Conservation (phyloP, 2,329 filamentous ascomycete species). For the Fusarium buharicum region DNA sequence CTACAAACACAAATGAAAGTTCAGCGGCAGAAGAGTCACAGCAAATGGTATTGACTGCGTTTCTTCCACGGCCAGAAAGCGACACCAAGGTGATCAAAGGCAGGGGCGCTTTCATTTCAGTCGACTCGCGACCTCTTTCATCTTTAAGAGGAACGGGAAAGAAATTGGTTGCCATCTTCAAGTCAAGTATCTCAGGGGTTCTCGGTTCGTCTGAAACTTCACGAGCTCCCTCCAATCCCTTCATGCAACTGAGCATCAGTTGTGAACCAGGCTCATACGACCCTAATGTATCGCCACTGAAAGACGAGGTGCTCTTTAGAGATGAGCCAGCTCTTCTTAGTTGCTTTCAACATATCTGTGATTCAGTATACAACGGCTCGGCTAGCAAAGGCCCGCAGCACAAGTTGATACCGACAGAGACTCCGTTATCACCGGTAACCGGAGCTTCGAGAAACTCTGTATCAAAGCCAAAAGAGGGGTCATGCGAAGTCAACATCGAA, state of each 20-base stretch:
- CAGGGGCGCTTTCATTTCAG: constrained; percentile 70
- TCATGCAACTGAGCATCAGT: constrained; percentile 71
- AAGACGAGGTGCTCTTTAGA: constrained; percentile 76
- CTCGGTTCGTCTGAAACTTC: constrained; percentile 40
- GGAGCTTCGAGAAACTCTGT: background rate
- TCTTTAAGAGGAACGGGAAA: constrained; percentile 66
- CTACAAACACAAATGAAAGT: background rate
- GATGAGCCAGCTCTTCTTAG: constrained; percentile 60
- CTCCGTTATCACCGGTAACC: background rate
- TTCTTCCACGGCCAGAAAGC: constrained; percentile 65
- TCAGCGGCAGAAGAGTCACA: background rate
- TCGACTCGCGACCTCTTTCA: constrained; percentile 74
- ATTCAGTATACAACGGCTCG: constrained; percentile 50
- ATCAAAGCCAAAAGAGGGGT: background rate
- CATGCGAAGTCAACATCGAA: background rate
- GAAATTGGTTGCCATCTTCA: constrained; percentile 66
- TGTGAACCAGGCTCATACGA: constrained; percentile 75
- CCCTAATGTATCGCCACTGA: constrained; percentile 75
- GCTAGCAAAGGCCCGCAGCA: background rate
- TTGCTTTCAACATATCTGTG: constrained; percentile 59
- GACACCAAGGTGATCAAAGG: constrained; percentile 54
- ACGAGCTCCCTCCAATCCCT: constrained; percentile 60
- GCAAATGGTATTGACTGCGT: constrained; percentile 50
- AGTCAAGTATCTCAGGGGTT: constrained; percentile 56
- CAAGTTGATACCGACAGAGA: background rate